Percentiles rank a stretch among this genome's conserved stretches.
Evolutionary conservation across 1,284 basidiomycete genomes (phyloP).

Genomic region (Melampsora larici-populina): DNA sequence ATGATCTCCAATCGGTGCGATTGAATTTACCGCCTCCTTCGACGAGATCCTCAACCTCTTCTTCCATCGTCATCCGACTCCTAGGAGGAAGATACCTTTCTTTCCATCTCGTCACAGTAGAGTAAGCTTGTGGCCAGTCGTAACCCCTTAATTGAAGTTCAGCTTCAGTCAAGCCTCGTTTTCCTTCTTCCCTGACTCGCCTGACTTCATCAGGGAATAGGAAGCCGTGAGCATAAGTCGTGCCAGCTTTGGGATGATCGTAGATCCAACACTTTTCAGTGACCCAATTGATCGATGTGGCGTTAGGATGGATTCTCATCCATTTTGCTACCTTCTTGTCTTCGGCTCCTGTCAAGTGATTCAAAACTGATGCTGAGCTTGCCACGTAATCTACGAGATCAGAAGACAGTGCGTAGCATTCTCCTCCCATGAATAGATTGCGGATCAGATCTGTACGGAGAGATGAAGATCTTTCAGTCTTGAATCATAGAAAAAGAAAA

Average conservation of each 20-base stretch:
- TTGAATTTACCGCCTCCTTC: slow-evolving; percentile 65
- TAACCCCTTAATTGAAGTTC: slow-evolving; percentile 49
- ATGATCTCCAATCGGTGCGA: slow-evolving; percentile 57
- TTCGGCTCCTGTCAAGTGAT: slow-evolving; percentile 76
- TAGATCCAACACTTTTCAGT: slow-evolving; percentile 97
- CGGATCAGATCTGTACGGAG: slow-evolving; percentile 70
- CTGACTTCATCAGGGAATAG: slow-evolving; percentile 87
- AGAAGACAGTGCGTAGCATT: slow-evolving; percentile 86
- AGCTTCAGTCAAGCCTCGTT: slow-evolving; percentile 52
- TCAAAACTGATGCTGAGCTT: slow-evolving; percentile 66
- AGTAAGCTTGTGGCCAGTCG: slow-evolving; percentile 61
- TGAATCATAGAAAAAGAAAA: neutral
- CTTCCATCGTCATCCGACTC: slow-evolving; percentile 64
- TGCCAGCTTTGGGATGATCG: slow-evolving; percentile 88
- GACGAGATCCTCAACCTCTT: slow-evolving; percentile 85
- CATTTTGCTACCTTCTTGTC: slow-evolving; percentile 90
- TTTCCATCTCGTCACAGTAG: slow-evolving; percentile 81
- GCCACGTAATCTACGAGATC: slow-evolving; percentile 86
- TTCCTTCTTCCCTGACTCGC: slow-evolving; percentile 60
- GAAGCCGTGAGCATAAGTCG: slow-evolving; percentile 89
- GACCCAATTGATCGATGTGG: slow-evolving; percentile 75
- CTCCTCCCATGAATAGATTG: slow-evolving; percentile 92
- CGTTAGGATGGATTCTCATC: slow-evolving; percentile 83
- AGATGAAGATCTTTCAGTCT: slow-evolving; percentile 10
- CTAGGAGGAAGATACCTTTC: slow-evolving; percentile 71